phyloP scores from a whole-genome alignment of 805 yeast species.

The Metahyphopichia silvanorum region DNA sequence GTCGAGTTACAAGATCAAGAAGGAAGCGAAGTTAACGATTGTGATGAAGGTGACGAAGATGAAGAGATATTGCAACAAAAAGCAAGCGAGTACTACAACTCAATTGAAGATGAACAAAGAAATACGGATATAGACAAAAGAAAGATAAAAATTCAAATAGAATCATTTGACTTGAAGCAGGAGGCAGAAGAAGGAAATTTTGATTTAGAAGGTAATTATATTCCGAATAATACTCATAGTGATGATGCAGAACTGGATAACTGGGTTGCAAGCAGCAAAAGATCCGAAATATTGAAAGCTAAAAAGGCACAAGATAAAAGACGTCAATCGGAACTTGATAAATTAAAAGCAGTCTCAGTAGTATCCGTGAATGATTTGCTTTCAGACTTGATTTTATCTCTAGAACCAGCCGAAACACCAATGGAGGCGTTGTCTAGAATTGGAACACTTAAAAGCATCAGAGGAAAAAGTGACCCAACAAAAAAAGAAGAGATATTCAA shows the following conservation, averaged over 20 bases:
- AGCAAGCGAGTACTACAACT: conserved; percentile 21
- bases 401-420: conserved; percentile 61
- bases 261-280: conserved; percentile 14
- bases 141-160: conserved; percentile 43
- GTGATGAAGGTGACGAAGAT: conserved; percentile 6
- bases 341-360: conserved; percentile 9
- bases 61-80: conserved; percentile 10
- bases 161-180: conserved; percentile 57
- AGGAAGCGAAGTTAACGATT: too few species aligned
- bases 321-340: conserved; percentile 10
- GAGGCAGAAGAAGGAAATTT: conserved; percentile 60
- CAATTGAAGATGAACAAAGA: conserved; percentile 19
- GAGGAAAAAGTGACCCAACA: conserved; percentile 11
- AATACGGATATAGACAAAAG: conserved; percentile 3
- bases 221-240: conserved; percentile 33
- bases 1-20: conserved; percentile 12
- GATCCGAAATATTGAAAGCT: conserved; percentile 29
- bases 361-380: conserved; percentile 13
- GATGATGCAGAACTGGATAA: conserved; percentile 20
- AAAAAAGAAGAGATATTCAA: conserved; percentile 19
- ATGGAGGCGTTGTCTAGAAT: conserved; percentile 50
- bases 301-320: conserved; percentile 44
- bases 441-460: conserved; percentile 20
- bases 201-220: conserved; percentile 59
- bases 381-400: conserved; percentile 29